Conservation (phyloP, 257 asterid genomes). For the Echites panduratus region DNA sequence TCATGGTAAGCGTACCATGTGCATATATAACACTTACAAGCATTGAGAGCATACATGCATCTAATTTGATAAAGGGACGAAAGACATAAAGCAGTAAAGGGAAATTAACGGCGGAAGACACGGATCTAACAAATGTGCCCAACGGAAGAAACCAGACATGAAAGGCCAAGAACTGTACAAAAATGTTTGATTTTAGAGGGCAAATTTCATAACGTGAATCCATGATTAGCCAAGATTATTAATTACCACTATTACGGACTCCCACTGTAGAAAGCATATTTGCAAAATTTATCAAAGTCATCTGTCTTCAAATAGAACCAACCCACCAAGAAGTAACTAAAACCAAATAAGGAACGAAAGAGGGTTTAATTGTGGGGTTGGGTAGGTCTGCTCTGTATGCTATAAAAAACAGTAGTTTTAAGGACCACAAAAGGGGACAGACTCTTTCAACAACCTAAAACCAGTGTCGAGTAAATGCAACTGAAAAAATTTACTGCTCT, state of each 20-base stretch:
- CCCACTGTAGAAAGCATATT: not conserved
- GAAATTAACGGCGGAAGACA: slow-evolving; percentile 19
- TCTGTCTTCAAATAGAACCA: not conserved
- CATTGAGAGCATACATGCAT: not conserved
- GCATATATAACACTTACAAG: too few relatives aligned
- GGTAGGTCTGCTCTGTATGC: slow-evolving; percentile 39
- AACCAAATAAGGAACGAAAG: slow-evolving; percentile 6
- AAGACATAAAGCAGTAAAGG: not conserved
- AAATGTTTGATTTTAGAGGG: not conserved
- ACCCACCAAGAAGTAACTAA: not conserved
- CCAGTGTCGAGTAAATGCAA: slow-evolving; percentile 27
- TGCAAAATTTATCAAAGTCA: not conserved
- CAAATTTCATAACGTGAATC: too few relatives aligned
- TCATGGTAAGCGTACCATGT: not conserved
- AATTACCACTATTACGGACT: not conserved
- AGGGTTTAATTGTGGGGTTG: slow-evolving; percentile 11
- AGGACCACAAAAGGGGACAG: slow-evolving; percentile 14
- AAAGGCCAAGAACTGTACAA: slow-evolving; percentile 7
- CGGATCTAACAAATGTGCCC: slow-evolving; percentile 34
- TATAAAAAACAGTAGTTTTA: slow-evolving; percentile 21
- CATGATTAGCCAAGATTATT: not conserved
- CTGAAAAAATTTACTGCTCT: slow-evolving; percentile 5
- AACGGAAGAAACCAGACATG: slow-evolving; percentile 15
- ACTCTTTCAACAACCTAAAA: slow-evolving; percentile 22
- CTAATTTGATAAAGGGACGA: not conserved